Evolutionary conservation across 2,329 filamentous ascomycete genomes (phyloP), one percentile per base, ranked within the genome.

Genomic region (Claviceps citrina): DNA sequence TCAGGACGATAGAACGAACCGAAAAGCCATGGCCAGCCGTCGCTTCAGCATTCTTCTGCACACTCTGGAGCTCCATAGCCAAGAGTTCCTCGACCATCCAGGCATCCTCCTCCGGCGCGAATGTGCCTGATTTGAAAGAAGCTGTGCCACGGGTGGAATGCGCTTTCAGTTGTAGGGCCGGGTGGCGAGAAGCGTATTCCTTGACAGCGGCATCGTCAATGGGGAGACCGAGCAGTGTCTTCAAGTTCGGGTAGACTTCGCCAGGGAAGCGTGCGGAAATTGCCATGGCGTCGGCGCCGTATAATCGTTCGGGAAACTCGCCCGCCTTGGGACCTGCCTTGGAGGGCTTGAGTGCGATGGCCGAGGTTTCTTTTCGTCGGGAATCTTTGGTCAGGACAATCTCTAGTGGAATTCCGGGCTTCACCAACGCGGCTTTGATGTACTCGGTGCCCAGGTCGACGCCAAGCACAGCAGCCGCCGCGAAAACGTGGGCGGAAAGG

Each of bases 361-460:
- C 87, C 2, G 87, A 84, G 19, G 74, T 75, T 60, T 98, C 91
- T 68, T 98, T 98, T 55, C 91, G 81, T 61, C 93, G 84, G 24
- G 91, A 95, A 64, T 98, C 91, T 60, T 96, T 98, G 24, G 87
- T 95, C 42, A 95, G 73, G 59, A 98, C 89, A 49, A 98, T 96
- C 50, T 98, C 91, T 57, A 98, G 84, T 9, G 91, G 91, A 39
- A 93, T 89, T 45, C 91, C 91, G 2, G 91, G 91, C 65, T 96
- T 96, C 46, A 98, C 89, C 31, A 98, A 75, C 12, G 84, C 79
- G 22, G 89, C 89, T 67, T 96, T 98, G 66, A 98, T 83, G 65
- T 93, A 95, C 60, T 94, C 85, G 42, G 91, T 95, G 50, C 91
- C 91, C 40, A 98, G 71, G 62, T 98, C 91, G 53, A 98, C 74